Conservation (phyloP, 352 stramenopile genomes). For the Globisporangium splendens region DNA sequence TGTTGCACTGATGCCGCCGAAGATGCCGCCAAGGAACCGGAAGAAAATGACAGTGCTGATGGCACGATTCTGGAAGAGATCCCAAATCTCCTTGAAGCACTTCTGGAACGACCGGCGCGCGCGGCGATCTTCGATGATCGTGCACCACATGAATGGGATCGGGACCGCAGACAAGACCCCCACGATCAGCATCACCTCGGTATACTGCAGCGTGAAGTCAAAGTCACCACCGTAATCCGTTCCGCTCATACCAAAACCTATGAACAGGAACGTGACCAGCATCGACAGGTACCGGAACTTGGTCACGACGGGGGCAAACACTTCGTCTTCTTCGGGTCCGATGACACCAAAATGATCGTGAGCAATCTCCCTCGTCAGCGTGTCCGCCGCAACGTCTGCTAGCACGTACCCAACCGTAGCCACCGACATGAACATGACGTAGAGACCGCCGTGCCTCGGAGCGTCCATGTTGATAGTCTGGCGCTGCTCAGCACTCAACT, state of each 20-base stretch:
- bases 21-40: constrained; percentile 38
- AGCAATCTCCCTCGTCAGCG: constrained; percentile 38
- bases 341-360: constrained; percentile 11
- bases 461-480: constrained; percentile 40
- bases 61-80: constrained; percentile 29
- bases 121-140: constrained; percentile 14
- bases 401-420: constrained; percentile 74
- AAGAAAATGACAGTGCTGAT: constrained; percentile 38
- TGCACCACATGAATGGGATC: constrained; percentile 31
- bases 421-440: constrained; percentile 63
- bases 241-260: constrained; percentile 61
- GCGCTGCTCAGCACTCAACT: constrained; percentile 24
- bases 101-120: constrained; percentile 19
- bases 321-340: constrained; percentile 13
- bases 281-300: constrained; percentile 33
- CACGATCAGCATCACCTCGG: constrained; percentile 40
- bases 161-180: constrained; percentile 24
- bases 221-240: constrained; percentile 56
- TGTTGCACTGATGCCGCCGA: constrained; percentile 32
- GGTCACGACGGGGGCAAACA: constrained; percentile 31
- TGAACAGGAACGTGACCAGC: constrained; percentile 42
- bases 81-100: constrained; percentile 29
- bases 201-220: constrained; percentile 45
- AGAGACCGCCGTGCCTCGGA: constrained; percentile 35
- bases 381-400: constrained; percentile 72